These are phyloP conservation scores for Hyaloperonospora brassicae DNA, from an alignment of 352 stramenopile genomes.

Conservation along the genomic window DNA sequence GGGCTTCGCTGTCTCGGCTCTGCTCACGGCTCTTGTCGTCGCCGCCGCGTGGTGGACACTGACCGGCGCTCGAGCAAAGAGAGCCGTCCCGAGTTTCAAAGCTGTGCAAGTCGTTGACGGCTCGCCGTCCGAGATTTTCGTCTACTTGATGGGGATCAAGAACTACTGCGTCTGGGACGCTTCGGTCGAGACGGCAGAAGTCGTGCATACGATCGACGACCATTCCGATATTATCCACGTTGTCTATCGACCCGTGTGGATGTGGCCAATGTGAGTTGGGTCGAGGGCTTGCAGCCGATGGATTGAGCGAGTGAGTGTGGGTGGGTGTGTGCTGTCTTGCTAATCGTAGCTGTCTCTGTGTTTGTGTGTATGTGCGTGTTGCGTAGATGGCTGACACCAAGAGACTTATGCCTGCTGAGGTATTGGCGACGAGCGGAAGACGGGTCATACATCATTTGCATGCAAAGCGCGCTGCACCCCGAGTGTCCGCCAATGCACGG, in stretches of 20 bases:
- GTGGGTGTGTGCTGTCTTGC: neutral
- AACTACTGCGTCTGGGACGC: conserved; percentile 65
- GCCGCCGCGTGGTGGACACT: conserved; percentile 47
- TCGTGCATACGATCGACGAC: conserved; percentile 72
- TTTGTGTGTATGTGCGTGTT: conserved; percentile 3
- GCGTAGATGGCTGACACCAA: conserved; percentile 51
- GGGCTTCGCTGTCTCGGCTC: conserved; percentile 36
- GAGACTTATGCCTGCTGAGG: conserved; percentile 58
- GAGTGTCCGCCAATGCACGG: conserved; percentile 60
- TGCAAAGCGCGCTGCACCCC: conserved; percentile 67
- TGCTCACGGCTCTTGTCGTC: conserved; percentile 44
- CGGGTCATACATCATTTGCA: conserved; percentile 67
- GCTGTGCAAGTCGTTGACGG: conserved; percentile 55
- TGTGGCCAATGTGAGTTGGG: conserved; percentile 57
- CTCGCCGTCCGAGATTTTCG: conserved; percentile 56
- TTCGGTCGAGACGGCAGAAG: conserved; percentile 46
- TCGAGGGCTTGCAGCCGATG: neutral
- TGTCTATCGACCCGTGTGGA: conserved; percentile 68
- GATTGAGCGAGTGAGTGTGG: neutral
- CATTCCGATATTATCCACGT: conserved; percentile 76
- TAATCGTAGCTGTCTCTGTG: neutral
- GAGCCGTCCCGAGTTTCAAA: conserved; percentile 59
- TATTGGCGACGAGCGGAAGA: conserved; percentile 69
- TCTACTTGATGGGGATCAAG: conserved; percentile 70
- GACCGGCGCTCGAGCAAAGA: conserved; percentile 30